A percentile compares a stretch with the other conserved stretches of the same genome.
Conservation (phyloP, 2,329 filamentous ascomycete species). For the Trichoderma koningiopsis region DNA sequence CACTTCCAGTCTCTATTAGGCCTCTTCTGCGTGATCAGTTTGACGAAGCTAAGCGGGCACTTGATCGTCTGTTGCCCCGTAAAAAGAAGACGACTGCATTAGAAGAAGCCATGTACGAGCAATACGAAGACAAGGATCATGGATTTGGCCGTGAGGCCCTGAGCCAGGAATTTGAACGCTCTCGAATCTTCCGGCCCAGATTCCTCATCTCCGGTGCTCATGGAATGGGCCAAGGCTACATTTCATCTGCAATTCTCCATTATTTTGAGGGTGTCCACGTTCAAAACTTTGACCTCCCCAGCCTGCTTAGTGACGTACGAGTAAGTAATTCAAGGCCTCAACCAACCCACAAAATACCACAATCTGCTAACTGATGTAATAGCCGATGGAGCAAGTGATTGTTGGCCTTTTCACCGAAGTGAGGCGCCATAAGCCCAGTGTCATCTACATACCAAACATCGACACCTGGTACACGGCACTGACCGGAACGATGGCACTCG, state of each 20-base stretch:
- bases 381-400: conserved; percentile 82
- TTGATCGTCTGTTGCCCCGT: conserved; percentile 78
- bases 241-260: conserved; percentile 82
- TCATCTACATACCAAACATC: conserved; percentile 91
- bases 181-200: conserved; percentile 84
- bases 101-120: conserved; percentile 91
- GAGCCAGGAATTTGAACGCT: conserved; percentile 78
- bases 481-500: conserved; percentile 66
- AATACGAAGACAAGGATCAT: conserved; percentile 76
- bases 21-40: conserved; percentile 78
- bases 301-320: conserved; percentile 79
- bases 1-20: conserved; percentile 77
- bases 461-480: conserved; percentile 79
- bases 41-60: conserved; percentile 63
- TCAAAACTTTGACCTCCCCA: conserved; percentile 89
- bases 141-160: conserved; percentile 83
- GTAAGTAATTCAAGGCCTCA: conserved; percentile 47
- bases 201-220: conserved; percentile 78
- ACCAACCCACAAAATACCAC: background rate
- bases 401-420: conserved; percentile 91
- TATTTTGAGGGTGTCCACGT: conserved; percentile 93
- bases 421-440: conserved; percentile 89
- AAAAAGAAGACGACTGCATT: conserved; percentile 86
- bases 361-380: conserved; percentile 30
- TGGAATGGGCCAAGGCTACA: conserved; percentile 93